Percentiles rank a stretch among this genome's conserved stretches.
These are phyloP conservation scores for Fusarium miscanthi DNA, from an alignment of 2,329 filamentous ascomycete genomes.

Conservation along the genomic window DNA sequence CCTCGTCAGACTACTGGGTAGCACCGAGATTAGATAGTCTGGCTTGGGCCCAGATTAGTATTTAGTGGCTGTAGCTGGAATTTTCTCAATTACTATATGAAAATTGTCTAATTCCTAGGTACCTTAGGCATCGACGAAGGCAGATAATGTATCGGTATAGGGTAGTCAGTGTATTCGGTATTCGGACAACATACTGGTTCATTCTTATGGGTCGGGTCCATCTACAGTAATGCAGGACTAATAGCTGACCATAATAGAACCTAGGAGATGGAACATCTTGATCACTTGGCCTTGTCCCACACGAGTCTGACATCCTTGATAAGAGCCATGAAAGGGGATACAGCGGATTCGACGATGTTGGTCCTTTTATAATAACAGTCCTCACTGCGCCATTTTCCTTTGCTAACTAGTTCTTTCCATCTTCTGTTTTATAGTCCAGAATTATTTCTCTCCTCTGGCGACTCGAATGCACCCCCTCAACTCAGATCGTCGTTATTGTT, in stretches of 20 bases:
- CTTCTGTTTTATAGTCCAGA: background rate
- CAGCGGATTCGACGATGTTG: background rate
- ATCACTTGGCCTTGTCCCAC: constrained; percentile 8
- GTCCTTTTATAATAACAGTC: background rate
- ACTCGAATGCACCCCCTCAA: constrained; percentile 8
- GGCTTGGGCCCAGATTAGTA: background rate
- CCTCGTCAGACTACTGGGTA: background rate
- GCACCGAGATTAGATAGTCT: background rate
- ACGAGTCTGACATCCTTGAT: background rate
- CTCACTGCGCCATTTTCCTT: constrained; percentile 25
- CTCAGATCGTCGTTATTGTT: constrained; percentile 7
- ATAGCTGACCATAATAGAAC: constrained; percentile 17
- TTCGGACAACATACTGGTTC: no score
- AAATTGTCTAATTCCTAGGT: background rate
- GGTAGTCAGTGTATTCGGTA: background rate
- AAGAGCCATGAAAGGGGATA: background rate
- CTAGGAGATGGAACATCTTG: background rate
- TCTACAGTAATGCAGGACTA: background rate
- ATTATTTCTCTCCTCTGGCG: background rate
- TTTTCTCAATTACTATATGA: background rate
- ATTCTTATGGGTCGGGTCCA: background rate
- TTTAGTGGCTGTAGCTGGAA: background rate
- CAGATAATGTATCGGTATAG: background rate
- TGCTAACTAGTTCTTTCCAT: background rate
- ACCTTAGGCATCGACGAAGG: background rate